These are phyloP conservation scores for Oryza rufipogon DNA, from an alignment of 176 grass and related monocot genomes.

Conservation along the genomic window DNA sequence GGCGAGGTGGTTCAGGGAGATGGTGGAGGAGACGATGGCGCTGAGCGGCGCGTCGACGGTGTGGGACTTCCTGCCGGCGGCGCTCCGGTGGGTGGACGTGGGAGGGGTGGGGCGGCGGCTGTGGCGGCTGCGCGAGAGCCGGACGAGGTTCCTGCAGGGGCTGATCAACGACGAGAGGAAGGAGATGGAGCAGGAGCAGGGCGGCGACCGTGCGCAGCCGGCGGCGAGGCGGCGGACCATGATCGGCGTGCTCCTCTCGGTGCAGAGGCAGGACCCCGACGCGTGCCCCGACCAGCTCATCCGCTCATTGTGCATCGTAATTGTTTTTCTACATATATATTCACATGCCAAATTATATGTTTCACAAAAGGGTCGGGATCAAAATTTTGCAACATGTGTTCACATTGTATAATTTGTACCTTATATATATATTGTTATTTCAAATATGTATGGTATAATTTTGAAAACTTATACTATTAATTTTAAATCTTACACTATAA, in stretches of 20 bases:
- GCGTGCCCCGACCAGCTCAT: constrained; percentile 31
- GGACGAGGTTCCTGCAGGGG: constrained; percentile 26
- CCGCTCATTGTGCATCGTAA: constrained; percentile 28
- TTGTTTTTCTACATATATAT: too few relatives aligned
- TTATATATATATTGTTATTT: too few relatives aligned
- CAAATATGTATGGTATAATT: too few relatives aligned
- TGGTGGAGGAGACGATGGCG: constrained; percentile 50
- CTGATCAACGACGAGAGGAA: constrained; percentile 6
- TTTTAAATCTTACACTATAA: too few relatives aligned
- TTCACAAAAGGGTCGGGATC: too few relatives aligned
- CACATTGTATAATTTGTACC: too few relatives aligned
- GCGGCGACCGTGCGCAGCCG: too few relatives aligned
- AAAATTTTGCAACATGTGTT: too few relatives aligned
- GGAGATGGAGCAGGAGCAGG: background rate
- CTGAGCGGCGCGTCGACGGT: constrained; percentile 27
- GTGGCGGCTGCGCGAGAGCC: background rate
- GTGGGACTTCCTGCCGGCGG: constrained; percentile 34
- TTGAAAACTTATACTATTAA: too few relatives aligned
- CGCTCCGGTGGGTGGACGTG: constrained; percentile 30
- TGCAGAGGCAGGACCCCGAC: constrained; percentile 8
- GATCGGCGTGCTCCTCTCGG: background rate
- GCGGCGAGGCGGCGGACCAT: background rate
- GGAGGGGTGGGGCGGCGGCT: background rate
- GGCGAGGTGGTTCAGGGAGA: constrained; percentile 41
- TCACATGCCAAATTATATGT: too few relatives aligned